Conservation (phyloP, 2,329 filamentous ascomycete species). For the Ascochyta clinopodiicola region DNA sequence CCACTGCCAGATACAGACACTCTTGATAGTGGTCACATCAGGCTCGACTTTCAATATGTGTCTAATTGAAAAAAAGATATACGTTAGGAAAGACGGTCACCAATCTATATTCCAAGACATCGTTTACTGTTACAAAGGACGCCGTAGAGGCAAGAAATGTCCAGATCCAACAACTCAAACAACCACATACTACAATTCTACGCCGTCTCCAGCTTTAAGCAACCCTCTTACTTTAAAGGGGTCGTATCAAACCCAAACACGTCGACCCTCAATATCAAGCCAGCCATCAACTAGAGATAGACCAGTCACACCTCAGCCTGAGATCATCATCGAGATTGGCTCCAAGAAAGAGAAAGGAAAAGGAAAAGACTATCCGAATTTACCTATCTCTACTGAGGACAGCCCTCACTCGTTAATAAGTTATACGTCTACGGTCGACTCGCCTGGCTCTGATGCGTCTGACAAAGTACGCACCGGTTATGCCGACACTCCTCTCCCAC, state of each 20-base stretch:
- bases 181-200: constrained; percentile 37
- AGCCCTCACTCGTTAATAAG: constrained; percentile 29
- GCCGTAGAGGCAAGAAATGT: constrained; percentile 30
- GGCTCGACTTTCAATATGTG: constrained; percentile 36
- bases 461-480: constrained; percentile 41
- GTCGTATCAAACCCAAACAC: constrained; percentile 28
- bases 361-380: constrained; percentile 24
- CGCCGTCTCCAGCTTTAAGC: constrained; percentile 36
- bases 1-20: not conserved
- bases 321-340: constrained; percentile 40
- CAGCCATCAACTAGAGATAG: constrained; percentile 38
- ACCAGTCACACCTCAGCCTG: constrained; percentile 28
- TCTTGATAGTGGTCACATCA: not conserved
- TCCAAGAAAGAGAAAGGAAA: constrained; percentile 35
- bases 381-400: constrained; percentile 23
- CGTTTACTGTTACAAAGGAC: constrained; percentile 34
- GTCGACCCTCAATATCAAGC: constrained; percentile 31
- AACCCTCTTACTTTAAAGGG: constrained; percentile 42
- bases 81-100: constrained; percentile 34
- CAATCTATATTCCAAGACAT: constrained; percentile 31
- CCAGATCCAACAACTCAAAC: constrained; percentile 24
- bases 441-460: constrained; percentile 40
- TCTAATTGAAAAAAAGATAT: constrained; percentile 39
- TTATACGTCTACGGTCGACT: constrained; percentile 36
- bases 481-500: constrained; percentile 36